These are phyloP conservation scores for Purpureocillium takamizusanense DNA, from an alignment of 2,329 filamentous ascomycete species.

Conservation along the genomic window DNA sequence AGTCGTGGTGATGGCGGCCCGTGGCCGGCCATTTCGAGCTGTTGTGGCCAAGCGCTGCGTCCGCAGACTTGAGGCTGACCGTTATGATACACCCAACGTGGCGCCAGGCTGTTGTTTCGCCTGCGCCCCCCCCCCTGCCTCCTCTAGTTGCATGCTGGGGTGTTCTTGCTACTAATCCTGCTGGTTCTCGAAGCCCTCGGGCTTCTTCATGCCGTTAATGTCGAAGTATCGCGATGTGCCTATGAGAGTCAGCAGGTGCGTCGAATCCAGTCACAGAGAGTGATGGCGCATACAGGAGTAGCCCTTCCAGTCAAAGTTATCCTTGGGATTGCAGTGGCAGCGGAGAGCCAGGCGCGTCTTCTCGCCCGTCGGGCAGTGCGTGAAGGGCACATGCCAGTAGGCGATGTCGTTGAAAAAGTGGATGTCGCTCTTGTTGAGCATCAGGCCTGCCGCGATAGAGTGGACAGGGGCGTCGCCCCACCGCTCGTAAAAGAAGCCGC, in stretches of 20 bases:
- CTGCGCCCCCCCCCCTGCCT: conserved; percentile 1
- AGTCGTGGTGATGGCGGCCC: no score
- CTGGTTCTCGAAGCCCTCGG: conserved; percentile 74
- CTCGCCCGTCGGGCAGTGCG: conserved; percentile 90
- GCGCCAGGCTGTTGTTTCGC: conserved; percentile 3
- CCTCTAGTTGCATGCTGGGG: no score
- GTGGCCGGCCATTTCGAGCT: no score
- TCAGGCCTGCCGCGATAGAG: conserved; percentile 83
- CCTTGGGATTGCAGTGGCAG: conserved; percentile 89
- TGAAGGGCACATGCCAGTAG: conserved; percentile 97
- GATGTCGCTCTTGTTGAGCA: conserved; percentile 86
- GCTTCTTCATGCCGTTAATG: conserved; percentile 70
- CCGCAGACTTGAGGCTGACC: no score
- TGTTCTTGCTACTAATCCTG: no score
- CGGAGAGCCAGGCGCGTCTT: conserved; percentile 74
- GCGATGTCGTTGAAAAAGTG: conserved; percentile 99
- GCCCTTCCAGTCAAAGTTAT: conserved; percentile 99
- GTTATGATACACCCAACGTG: no score
- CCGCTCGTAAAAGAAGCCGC: conserved; percentile 97
- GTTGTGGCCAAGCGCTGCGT: no score
- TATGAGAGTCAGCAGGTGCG: conserved; percentile 7
- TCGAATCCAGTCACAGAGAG: no score
- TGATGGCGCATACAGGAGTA: conserved; percentile 72
- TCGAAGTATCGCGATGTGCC: conserved; percentile 77
- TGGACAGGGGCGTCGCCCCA: conserved; percentile 98